Conservation (phyloP, 2,329 filamentous ascomycete species). For the Malbranchea zuffiana region DNA sequence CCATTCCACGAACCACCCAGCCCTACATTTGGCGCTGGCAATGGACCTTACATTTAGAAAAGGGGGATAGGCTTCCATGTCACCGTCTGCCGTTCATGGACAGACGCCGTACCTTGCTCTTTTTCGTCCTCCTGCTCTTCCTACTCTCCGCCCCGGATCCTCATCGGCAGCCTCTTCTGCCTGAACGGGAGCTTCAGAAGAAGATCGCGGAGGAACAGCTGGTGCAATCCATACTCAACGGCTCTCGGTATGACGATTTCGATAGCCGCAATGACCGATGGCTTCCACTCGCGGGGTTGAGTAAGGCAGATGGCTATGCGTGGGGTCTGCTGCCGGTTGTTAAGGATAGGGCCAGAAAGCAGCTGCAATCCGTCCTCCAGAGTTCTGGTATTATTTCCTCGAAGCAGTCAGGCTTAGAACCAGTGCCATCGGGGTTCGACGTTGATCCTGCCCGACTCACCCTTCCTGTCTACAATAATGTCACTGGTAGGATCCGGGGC, state of each 20-base stretch:
- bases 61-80: conserved; percentile 14
- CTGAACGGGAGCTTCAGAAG: conserved; percentile 36
- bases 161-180: conserved; percentile 30
- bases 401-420: conserved; percentile 19
- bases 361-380: conserved; percentile 29
- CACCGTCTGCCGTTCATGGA: conserved; percentile 30
- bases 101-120: conserved; percentile 39
- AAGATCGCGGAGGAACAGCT: conserved; percentile 42
- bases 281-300: conserved; percentile 68
- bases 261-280: conserved; percentile 35
- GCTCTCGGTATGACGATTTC: conserved; percentile 44
- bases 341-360: conserved; percentile 52
- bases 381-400: conserved; percentile 25
- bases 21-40: conserved; percentile 9
- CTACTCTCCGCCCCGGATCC: conserved; percentile 42
- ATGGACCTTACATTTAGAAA: conserved; percentile 10
- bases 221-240: conserved; percentile 40
- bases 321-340: conserved; percentile 65
- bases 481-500: conserved; percentile 66
- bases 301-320: conserved; percentile 59
- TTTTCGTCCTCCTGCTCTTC: conserved; percentile 43
- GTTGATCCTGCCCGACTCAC: conserved; percentile 28
- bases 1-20: neutral
- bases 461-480: conserved; percentile 61
- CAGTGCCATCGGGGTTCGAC: conserved; percentile 16